phyloP scores from a whole-genome alignment of 805 yeast genomes.

The Wickerhamomyces chambardii region DNA sequence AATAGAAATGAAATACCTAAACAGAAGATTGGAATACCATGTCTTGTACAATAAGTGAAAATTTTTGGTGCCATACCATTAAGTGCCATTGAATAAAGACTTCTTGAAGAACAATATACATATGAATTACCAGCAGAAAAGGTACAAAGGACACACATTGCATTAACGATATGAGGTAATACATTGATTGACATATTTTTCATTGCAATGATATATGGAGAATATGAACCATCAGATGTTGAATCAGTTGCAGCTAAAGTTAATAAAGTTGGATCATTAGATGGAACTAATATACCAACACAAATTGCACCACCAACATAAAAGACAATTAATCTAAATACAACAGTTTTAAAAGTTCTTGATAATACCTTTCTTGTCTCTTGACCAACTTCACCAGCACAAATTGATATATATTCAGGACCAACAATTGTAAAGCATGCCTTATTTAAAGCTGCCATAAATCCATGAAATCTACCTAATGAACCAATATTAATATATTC shows the following conservation, averaged over 20 bases:
- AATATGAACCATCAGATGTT: conserved; percentile 35
- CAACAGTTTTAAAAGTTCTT: conserved; percentile 65
- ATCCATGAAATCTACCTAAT: conserved; percentile 63
- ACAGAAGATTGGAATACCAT: conserved; percentile 68
- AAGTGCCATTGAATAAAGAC: conserved; percentile 42
- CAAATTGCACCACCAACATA: conserved; percentile 59
- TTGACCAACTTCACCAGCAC: conserved; percentile 71
- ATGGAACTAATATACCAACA: conserved; percentile 59
- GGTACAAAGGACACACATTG: conserved; percentile 43
- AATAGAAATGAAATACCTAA: conserved; percentile 47
- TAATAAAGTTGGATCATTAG: conserved; percentile 43
- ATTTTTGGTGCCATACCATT: conserved; percentile 54
- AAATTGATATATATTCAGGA: conserved; percentile 77
- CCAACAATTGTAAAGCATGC: conserved; percentile 78
- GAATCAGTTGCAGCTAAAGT: conserved; percentile 32
- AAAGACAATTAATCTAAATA: conserved; percentile 50
- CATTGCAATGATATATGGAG: conserved; percentile 51
- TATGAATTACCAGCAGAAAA: conserved; percentile 50
- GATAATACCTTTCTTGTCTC: conserved; percentile 68
- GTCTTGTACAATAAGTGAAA: conserved; percentile 48
- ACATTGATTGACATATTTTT: conserved; percentile 42
- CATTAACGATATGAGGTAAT: conserved; percentile 42
- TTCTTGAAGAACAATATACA: conserved; percentile 51
- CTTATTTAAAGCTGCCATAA: conserved; percentile 55
- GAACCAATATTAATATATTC: conserved; percentile 43